Conservation (phyloP, 1,284 basidiomycete genomes). For the Apiotrichum gamsii region DNA sequence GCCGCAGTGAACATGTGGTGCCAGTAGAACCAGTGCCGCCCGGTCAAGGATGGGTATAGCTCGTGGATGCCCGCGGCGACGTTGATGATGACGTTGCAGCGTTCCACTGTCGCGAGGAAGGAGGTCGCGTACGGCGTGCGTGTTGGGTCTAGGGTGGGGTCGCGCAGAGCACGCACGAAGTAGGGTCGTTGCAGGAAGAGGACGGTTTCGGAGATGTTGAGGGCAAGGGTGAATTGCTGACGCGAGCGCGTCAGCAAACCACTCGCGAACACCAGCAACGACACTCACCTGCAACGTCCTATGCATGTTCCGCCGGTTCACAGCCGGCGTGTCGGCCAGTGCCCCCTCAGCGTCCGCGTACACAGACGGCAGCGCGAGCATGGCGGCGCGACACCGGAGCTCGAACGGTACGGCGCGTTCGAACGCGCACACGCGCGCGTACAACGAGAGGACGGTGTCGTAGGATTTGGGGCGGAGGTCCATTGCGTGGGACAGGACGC, state of each 20-base stretch:
- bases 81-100: constrained; percentile 29
- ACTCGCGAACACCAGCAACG: too few species aligned
- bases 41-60: constrained; percentile 21
- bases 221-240: constrained; percentile 22
- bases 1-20: constrained; percentile 31
- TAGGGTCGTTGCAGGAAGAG: constrained; percentile 29
- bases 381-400: constrained; percentile 21
- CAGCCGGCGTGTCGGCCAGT: constrained; percentile 11
- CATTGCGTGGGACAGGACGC: constrained; percentile 17
- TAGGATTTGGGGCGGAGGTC: constrained; percentile 9
- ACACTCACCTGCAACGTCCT: constrained; percentile 18
- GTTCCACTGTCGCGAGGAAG: constrained; percentile 25
- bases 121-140: constrained; percentile 16
- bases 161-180: constrained; percentile 25
- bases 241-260: too few species aligned
- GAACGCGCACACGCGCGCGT: constrained; percentile 18
- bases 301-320: constrained; percentile 15
- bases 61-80: constrained; percentile 16
- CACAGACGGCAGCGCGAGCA: constrained; percentile 15
- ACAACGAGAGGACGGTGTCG: constrained; percentile 10
- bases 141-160: constrained; percentile 17
- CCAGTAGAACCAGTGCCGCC: constrained; percentile 30
- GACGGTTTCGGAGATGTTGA: constrained; percentile 24
- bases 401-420: constrained; percentile 17
- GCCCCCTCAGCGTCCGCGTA: constrained; percentile 19